Evolutionary conservation across 257 asterid genomes (phyloP).

Genomic region (Solanum virginianum): DNA sequence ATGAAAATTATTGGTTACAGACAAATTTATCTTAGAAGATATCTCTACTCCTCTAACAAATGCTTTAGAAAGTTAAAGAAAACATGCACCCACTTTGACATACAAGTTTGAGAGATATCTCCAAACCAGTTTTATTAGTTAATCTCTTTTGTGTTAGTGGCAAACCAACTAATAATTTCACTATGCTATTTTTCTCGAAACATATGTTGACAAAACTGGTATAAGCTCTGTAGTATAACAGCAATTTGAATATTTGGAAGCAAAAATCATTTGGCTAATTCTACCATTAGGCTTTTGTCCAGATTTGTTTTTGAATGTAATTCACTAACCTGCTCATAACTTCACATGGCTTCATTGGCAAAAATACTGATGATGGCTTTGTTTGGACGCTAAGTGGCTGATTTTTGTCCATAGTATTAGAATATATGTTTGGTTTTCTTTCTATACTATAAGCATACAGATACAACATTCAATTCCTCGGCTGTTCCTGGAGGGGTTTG

Average conservation of each 20-base stretch:
- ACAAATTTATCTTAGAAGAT: background rate
- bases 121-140: background rate
- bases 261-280: background rate
- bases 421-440: background rate
- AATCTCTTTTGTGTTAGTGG: background rate
- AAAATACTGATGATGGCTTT: background rate
- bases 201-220: background rate
- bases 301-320: background rate
- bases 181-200: background rate
- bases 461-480: background rate
- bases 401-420: background rate
- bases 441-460: background rate
- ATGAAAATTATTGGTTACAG: background rate
- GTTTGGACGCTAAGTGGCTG: background rate
- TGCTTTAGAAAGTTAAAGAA: background rate
- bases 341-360: background rate
- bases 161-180: background rate
- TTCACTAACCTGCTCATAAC: background rate
- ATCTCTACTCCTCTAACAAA: background rate
- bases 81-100: background rate
- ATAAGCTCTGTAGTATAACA: background rate
- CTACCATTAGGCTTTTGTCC: background rate
- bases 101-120: background rate
- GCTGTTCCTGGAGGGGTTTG: background rate
- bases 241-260: background rate